Percentiles rank a stretch among this genome's conserved stretches.
phyloP scores from a whole-genome alignment of 768 basidiomycete genomes.

The Leccinum subtestaceum region DNA sequence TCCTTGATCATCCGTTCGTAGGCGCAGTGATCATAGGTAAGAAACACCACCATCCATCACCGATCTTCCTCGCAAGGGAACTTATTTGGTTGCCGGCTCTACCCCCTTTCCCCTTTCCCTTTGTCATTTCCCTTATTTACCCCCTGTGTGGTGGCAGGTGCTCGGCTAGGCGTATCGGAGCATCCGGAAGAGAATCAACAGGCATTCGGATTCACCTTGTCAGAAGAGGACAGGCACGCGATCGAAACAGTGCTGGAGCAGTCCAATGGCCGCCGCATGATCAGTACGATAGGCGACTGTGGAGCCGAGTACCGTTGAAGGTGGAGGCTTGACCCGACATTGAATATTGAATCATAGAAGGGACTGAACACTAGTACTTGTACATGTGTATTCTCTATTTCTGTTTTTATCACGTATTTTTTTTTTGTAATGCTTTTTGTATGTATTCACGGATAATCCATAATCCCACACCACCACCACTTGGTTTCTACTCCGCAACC shows the following conservation, averaged over 20 bases:
- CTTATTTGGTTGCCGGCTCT: not conserved
- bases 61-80: not conserved
- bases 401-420: not conserved
- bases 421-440: not conserved
- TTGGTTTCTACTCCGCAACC: not conserved
- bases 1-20: conserved; percentile 72
- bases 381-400: not conserved
- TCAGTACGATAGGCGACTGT: conserved; percentile 74
- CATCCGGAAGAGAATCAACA: conserved; percentile 67
- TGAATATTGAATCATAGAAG: not conserved
- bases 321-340: not conserved
- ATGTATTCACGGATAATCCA: not conserved
- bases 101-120: conserved; percentile 25
- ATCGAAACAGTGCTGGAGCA: conserved; percentile 62
- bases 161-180: conserved; percentile 71
- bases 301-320: conserved; percentile 72
- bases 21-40: conserved; percentile 78
- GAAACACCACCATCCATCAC: not conserved
- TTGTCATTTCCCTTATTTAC: not conserved
- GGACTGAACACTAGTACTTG: not conserved
- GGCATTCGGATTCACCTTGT: conserved; percentile 58
- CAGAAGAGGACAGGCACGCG: conserved; percentile 51
- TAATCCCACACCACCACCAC: not conserved
- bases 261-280: conserved; percentile 62
- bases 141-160: conserved; percentile 35